phyloP scores from a whole-genome alignment of 345 rosid genomes.

The Gynandropsis gynandra region DNA sequence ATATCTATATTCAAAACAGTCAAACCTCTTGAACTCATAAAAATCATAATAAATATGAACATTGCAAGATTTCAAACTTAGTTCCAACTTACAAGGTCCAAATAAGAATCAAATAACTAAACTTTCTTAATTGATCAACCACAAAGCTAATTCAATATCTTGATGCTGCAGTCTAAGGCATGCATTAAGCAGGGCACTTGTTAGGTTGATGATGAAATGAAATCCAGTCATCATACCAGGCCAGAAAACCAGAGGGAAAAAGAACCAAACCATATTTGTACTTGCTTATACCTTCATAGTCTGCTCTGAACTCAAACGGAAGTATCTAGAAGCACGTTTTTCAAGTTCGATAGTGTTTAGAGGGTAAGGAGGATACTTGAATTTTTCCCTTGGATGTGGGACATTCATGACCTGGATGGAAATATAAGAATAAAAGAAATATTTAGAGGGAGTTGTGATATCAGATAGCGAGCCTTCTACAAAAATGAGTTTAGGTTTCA shows the following conservation, averaged over 20 bases:
- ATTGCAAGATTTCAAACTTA: too few species aligned
- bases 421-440: constrained; percentile 14
- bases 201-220: too few species aligned
- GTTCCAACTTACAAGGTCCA: too few species aligned
- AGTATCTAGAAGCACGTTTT: constrained; percentile 92
- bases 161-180: too few species aligned
- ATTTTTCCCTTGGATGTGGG: constrained; percentile 60
- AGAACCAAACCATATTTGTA: constrained; percentile 1
- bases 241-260: constrained; percentile 3
- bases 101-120: too few species aligned
- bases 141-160: too few species aligned
- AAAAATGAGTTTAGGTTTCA: constrained; percentile 20
- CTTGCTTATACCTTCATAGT: constrained; percentile 73
- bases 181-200: too few species aligned
- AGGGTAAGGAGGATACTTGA: constrained; percentile 86
- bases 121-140: too few species aligned
- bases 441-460: constrained; percentile 10
- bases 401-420: constrained; percentile 67
- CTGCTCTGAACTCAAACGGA: constrained; percentile 88
- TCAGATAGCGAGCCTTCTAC: constrained; percentile 14
- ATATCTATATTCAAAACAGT: too few species aligned
- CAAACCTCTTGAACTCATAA: too few species aligned
- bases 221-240: constrained; percentile 12
- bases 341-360: constrained; percentile 94
- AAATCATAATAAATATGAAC: too few species aligned